A percentile compares a stretch with the other conserved stretches of the same genome.
phyloP scores from a whole-genome alignment of 805 yeast genomes.

The Blastobotrys robertii region DNA sequence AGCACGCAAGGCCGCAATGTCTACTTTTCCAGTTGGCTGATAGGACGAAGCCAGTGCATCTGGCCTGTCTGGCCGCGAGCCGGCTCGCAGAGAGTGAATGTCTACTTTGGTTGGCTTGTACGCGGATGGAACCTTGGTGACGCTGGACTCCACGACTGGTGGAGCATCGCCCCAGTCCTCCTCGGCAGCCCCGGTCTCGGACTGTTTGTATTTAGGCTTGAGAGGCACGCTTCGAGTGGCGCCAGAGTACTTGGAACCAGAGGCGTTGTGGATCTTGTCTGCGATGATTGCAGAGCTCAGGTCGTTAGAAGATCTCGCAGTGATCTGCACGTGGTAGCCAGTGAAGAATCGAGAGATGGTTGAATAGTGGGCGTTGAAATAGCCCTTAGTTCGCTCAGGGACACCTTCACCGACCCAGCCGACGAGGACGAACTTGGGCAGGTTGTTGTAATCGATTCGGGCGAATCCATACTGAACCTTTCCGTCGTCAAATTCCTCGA shows the following conservation, averaged over 20 bases:
- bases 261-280: conserved; percentile 73
- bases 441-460: conserved; percentile 83
- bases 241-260: conserved; percentile 89
- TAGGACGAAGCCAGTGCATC: conserved; percentile 34
- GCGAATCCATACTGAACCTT: conserved; percentile 85
- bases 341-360: conserved; percentile 31
- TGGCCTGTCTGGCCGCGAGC: conserved; percentile 27
- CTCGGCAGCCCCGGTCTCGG: conserved; percentile 31
- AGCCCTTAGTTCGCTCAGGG: conserved; percentile 42
- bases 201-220: conserved; percentile 29
- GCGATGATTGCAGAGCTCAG: conserved; percentile 69
- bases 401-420: conserved; percentile 97
- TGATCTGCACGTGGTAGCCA: conserved; percentile 91
- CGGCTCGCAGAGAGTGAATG: conserved; percentile 43
- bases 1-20: conserved; percentile 36
- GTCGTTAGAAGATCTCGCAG: conserved; percentile 92
- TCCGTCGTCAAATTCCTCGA: conserved; percentile 74
- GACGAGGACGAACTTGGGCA: conserved; percentile 68
- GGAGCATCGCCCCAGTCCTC: conserved; percentile 70
- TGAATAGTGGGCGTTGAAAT: conserved; percentile 33
- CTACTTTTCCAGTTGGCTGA: conserved; percentile 54
- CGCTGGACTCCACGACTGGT: conserved; percentile 23
- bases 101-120: conserved; percentile 59
- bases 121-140: conserved; percentile 45
- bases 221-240: conserved; percentile 19